Base-by-base conservation (phyloP, 2,329 filamentous ascomycete species). In the Cercospora sp. region DNA sequence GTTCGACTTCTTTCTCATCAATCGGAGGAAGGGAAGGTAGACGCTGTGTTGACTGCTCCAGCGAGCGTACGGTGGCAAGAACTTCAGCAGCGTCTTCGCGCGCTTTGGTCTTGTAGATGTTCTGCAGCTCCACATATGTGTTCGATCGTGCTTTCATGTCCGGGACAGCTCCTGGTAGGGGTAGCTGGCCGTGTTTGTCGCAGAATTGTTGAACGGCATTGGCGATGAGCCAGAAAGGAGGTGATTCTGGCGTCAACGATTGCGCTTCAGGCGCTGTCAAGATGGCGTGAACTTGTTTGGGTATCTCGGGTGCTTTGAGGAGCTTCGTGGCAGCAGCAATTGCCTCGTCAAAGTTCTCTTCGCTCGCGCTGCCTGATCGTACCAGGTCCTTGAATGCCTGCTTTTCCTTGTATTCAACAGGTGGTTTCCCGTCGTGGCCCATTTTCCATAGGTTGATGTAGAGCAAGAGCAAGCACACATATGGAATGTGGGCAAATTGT, bases 331-430 rank as follows among this genome's bases (percentile, higher is more conserved):
- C 93, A 5, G 94, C 93, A 13, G 88, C 89, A 57, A 90, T 89
- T 3, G 95, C 96, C 80, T 99, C 95, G 69, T 97, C 93, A 76
- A 93, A 99, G 79, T 99, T 99, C 82, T 99, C 95, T 77, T 99
- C 95, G 28, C 74, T 74, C 3, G 70, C 69, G 66, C 91, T 92
- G 57, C 93, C 94, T 78, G 97, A 93, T 10, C 88, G 84, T 1
- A 99, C 88, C 12, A 90, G 80, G 30, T 89, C 86, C 66, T 91
- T 86, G 78, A 99, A 98, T 13, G 89, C 89, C 7, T 85, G 89
- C 83, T 99, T 99, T 71, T 98, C 93, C 70, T 90, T 88, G 81
- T 96, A 97, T 2, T 85, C 90, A 10, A 83, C 83, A 4, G 95
- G 95, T 43, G 87, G 82, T 34, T 86, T 83, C 16, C 91, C 92